phyloP scores from a whole-genome alignment of 495 filamentous ascomycete species.

The Hypoxylon intermedium region DNA sequence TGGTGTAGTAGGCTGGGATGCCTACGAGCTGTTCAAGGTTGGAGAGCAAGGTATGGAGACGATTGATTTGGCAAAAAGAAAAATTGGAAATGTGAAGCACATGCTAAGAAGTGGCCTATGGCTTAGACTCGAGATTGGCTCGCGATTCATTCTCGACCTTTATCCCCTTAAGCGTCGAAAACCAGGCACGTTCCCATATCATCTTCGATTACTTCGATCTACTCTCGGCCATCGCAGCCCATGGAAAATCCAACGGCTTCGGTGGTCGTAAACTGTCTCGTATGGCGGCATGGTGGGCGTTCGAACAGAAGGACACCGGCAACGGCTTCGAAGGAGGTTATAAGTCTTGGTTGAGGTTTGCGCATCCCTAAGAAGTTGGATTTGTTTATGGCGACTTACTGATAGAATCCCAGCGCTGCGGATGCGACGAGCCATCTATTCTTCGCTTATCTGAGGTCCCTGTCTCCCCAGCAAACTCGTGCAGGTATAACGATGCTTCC shows the following conservation, averaged over 20 bases:
- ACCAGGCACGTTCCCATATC: slow-evolving; percentile 82
- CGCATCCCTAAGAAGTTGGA: neutral
- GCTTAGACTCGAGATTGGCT: slow-evolving; percentile 85
- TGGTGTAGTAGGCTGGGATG: slow-evolving; percentile 95
- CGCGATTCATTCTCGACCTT: slow-evolving; percentile 95
- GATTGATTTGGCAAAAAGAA: neutral
- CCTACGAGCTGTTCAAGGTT: slow-evolving; percentile 93
- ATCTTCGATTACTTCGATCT: slow-evolving; percentile 98
- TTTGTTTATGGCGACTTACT: slow-evolving; percentile 25
- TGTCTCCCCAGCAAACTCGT: slow-evolving; percentile 77
- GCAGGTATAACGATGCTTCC: slow-evolving; percentile 84
- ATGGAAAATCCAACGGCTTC: slow-evolving; percentile 92
- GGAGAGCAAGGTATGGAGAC: slow-evolving; percentile 84
- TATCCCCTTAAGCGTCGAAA: slow-evolving; percentile 92
- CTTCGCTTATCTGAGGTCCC: slow-evolving; percentile 92
- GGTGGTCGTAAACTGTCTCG: slow-evolving; percentile 93
- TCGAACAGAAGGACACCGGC: slow-evolving; percentile 82
- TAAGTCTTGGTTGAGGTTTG: slow-evolving; percentile 72
- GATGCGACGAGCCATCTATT: slow-evolving; percentile 97
- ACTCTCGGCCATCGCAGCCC: slow-evolving; percentile 76
- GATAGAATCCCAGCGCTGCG: slow-evolving; percentile 69
- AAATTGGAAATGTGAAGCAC: slow-evolving; percentile 14
- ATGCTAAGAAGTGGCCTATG: slow-evolving; percentile 20
- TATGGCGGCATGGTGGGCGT: slow-evolving; percentile 98
- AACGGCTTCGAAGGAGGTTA: slow-evolving; percentile 98